Percentiles rank a stretch among this genome's conserved stretches.
Evolutionary conservation across 257 asterid genomes (phyloP).

Genomic region (Gardenia jasminoides): DNA sequence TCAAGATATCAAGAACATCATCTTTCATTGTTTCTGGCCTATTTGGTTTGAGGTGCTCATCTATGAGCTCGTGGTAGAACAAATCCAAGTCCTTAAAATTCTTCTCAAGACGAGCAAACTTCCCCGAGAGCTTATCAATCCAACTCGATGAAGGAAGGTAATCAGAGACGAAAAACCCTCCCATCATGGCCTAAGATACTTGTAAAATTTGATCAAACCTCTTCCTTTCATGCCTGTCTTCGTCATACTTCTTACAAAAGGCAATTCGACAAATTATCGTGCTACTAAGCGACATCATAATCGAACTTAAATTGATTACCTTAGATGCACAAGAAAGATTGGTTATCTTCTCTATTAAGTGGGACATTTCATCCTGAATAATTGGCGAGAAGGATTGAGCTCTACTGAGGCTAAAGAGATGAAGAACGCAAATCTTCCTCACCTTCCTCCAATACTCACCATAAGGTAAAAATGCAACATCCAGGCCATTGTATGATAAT

Average conservation of each 20-base stretch:
- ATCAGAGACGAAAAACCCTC: slow-evolving; percentile 5
- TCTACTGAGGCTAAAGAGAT: slow-evolving; percentile 3
- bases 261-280: neutral
- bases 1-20: slow-evolving; percentile 35
- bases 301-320: neutral
- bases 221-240: neutral
- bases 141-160: neutral
- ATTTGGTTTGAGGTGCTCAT: slow-evolving; percentile 26
- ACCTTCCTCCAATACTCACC: slow-evolving; percentile 9
- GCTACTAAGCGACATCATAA: neutral
- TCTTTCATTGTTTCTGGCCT: slow-evolving; percentile 13
- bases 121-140: slow-evolving; percentile 35
- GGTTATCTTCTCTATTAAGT: neutral
- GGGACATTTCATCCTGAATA: neutral
- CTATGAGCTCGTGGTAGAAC: slow-evolving; percentile 32
- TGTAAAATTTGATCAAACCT: neutral
- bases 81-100: slow-evolving; percentile 25
- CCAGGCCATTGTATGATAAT: neutral
- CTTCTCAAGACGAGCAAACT: slow-evolving; percentile 34
- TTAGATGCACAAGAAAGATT: neutral
- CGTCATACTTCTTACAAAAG: slow-evolving; percentile 2
- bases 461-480: slow-evolving; percentile 3
- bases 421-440: slow-evolving; percentile 21
- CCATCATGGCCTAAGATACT: neutral
- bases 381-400: neutral